Evolutionary conservation across 257 asterid genomes (phyloP).

Genomic region (Solanum appendiculatum): DNA sequence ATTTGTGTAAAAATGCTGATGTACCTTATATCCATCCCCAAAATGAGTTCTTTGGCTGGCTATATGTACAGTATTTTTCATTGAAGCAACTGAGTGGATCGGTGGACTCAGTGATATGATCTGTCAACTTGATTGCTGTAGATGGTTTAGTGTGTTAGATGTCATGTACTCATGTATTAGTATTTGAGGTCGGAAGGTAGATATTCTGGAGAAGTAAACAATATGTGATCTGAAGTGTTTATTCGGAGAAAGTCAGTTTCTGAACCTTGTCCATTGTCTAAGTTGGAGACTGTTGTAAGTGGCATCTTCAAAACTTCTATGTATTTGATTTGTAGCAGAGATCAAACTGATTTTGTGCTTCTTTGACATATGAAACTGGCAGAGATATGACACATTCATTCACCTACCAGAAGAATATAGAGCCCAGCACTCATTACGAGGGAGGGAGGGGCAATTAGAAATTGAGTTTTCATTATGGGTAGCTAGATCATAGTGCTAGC

Average conservation of each 20-base stretch:
- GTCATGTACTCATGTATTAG: not conserved
- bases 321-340: not conserved
- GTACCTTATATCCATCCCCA: not conserved
- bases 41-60: not conserved
- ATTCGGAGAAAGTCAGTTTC: not conserved
- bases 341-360: not conserved
- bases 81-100: not conserved
- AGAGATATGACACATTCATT: not conserved
- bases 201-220: not conserved
- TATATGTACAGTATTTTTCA: not conserved
- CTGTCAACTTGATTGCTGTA: not conserved
- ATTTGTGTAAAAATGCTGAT: not conserved
- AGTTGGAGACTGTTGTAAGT: not conserved
- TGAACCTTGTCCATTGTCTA: not conserved
- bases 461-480: not conserved
- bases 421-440: not conserved
- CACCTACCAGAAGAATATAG: not conserved
- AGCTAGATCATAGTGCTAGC: not conserved
- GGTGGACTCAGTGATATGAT: not conserved
- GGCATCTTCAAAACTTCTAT: not conserved
- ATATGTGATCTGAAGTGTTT: not conserved
- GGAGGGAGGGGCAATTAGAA: not conserved
- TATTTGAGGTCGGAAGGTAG: not conserved
- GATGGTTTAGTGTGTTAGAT: not conserved
- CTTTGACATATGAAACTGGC: not conserved